These are phyloP conservation scores for Lichenothelia convexa DNA, from an alignment of 495 filamentous ascomycete genomes.

Conservation along the genomic window DNA sequence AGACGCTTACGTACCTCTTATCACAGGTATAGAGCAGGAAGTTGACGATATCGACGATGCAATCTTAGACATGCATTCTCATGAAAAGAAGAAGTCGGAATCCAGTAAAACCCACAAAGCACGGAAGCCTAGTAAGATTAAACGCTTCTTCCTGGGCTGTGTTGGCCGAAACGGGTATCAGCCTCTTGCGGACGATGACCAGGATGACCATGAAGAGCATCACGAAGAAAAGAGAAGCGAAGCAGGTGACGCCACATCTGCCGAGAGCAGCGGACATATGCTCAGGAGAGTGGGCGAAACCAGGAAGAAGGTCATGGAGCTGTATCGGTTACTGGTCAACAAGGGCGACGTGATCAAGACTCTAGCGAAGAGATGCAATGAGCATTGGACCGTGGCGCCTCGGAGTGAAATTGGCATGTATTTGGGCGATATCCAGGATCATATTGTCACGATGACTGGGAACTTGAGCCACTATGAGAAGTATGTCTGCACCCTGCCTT, in stretches of 20 bases:
- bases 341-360: slow-evolving; percentile 99
- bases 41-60: slow-evolving; percentile 26
- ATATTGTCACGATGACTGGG: slow-evolving; percentile 94
- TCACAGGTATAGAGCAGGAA: slow-evolving; percentile 49
- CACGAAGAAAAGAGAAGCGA: slow-evolving; percentile 26
- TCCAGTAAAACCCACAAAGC: slow-evolving; percentile 7
- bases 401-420: slow-evolving; percentile 90
- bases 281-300: slow-evolving; percentile 79
- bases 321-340: slow-evolving; percentile 84
- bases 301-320: slow-evolving; percentile 87
- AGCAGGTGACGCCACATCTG: slow-evolving; percentile 24
- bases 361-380: slow-evolving; percentile 96
- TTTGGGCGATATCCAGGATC: slow-evolving; percentile 94
- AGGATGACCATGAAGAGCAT: slow-evolving; percentile 14
- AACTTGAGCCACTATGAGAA: slow-evolving; percentile 93
- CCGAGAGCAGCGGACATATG: slow-evolving; percentile 58
- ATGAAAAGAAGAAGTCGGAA: slow-evolving; percentile 22
- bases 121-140: slow-evolving; percentile 7
- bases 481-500: slow-evolving; percentile 29
- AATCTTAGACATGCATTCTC: slow-evolving; percentile 49
- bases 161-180: no score
- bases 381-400: slow-evolving; percentile 93
- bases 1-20: slow-evolving; percentile 81
- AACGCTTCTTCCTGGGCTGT: slow-evolving; percentile 1
- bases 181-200: slow-evolving; percentile 1